Percentiles rank a stretch among this genome's conserved stretches.
Conservation (phyloP, 2,329 filamentous ascomycete genomes). For the Cladosporium oxysporum region DNA sequence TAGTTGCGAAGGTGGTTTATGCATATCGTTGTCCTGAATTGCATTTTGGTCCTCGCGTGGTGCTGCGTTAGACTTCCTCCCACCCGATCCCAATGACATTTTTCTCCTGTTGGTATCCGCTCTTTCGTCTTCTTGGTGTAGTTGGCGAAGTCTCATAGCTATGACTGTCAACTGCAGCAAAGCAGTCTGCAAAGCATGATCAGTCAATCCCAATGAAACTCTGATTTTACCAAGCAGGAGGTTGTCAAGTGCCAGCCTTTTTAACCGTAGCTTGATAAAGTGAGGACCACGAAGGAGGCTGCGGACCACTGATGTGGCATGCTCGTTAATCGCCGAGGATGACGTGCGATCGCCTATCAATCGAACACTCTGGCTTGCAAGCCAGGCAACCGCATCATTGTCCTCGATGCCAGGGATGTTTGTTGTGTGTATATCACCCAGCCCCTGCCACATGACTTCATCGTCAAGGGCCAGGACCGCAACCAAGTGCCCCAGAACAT, state of each 20-base stretch:
- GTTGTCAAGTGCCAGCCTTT: slow-evolving; percentile 5
- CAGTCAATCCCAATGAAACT: neutral
- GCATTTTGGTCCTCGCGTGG: slow-evolving; percentile 6
- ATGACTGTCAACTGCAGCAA: slow-evolving; percentile 1
- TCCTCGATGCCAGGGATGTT: slow-evolving; percentile 5
- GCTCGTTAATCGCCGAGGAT: slow-evolving; percentile 20
- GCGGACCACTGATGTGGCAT: slow-evolving; percentile 22
- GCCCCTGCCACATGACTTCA: slow-evolving; percentile 31
- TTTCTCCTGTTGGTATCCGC: neutral
- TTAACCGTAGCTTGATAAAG: slow-evolving; percentile 10
- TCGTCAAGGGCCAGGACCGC: slow-evolving; percentile 67
- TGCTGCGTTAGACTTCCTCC: slow-evolving; percentile 18
- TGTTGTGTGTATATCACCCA: slow-evolving; percentile 21
- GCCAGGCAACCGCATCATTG: slow-evolving; percentile 25
- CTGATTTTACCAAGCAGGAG: slow-evolving; percentile 13
- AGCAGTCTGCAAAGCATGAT: slow-evolving; percentile 1
- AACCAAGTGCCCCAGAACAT: slow-evolving; percentile 73
- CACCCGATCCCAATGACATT: slow-evolving; percentile 5
- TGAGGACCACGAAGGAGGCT: slow-evolving; percentile 5
- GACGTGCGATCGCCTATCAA: slow-evolving; percentile 21
- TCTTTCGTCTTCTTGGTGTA: neutral
- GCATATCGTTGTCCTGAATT: neutral
- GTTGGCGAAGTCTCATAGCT: slow-evolving; percentile 12
- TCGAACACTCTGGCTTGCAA: slow-evolving; percentile 28
- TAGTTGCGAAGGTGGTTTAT: slow-evolving; percentile 47